phyloP scores from a whole-genome alignment of 768 basidiomycete species.

The Kockovaella imperatae region DNA sequence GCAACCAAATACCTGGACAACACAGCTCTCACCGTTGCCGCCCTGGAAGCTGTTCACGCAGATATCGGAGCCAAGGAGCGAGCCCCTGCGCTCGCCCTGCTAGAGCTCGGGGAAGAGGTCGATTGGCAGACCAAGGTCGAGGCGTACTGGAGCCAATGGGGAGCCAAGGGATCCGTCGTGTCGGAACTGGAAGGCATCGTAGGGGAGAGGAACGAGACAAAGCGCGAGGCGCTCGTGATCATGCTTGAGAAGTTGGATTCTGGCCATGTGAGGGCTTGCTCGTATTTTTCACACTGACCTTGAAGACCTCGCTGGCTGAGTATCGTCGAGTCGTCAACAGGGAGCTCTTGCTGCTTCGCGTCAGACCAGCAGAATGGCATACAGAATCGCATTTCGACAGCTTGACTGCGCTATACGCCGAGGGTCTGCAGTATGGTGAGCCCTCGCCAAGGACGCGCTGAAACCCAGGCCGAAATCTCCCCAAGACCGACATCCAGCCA shows the following conservation, averaged over 20 bases:
- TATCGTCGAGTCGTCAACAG: slow-evolving; percentile 16
- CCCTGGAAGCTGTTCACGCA: slow-evolving; percentile 15
- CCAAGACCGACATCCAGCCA: slow-evolving; percentile 27
- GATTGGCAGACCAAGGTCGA: slow-evolving; percentile 10
- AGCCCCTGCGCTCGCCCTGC: slow-evolving; percentile 29
- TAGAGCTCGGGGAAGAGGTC: slow-evolving; percentile 25
- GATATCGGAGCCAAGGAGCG: slow-evolving; percentile 33
- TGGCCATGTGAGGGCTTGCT: neutral
- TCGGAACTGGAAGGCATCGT: slow-evolving; percentile 23
- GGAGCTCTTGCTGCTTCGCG: slow-evolving; percentile 9
- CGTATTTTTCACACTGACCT: slow-evolving; percentile 6
- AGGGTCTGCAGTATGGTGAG: slow-evolving; percentile 29
- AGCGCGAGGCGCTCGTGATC: neutral
- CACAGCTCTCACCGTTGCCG: slow-evolving; percentile 6
- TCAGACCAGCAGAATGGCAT: slow-evolving; percentile 4
- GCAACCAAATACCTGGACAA: neutral
- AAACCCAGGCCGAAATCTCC: slow-evolving; percentile 17
- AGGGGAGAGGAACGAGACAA: slow-evolving; percentile 3
- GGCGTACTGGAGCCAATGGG: slow-evolving; percentile 31
- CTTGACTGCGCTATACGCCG: slow-evolving; percentile 21
- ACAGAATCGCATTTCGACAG: slow-evolving; percentile 5
- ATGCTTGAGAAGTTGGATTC: neutral
- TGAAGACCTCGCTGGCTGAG: slow-evolving; percentile 16
- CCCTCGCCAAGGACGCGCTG: neutral
- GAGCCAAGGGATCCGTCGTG: slow-evolving; percentile 27